Conservation (phyloP, 2,329 filamentous ascomycete species). For the Phaeosphaeria sp. region DNA sequence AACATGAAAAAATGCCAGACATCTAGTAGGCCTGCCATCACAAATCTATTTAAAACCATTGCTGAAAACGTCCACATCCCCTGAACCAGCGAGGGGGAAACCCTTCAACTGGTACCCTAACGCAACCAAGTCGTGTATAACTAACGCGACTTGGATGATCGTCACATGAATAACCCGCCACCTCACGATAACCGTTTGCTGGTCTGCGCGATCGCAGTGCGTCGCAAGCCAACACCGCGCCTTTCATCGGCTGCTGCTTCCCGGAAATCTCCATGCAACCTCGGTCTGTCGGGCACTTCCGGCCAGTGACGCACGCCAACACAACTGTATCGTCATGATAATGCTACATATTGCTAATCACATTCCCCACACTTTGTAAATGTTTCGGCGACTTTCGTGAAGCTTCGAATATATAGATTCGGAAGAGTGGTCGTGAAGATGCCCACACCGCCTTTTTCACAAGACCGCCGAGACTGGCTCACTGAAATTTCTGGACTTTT, state of each 20-base stretch:
- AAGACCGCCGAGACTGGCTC: slow-evolving; percentile 44
- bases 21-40: neutral
- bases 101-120: neutral
- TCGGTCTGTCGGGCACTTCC: slow-evolving; percentile 46
- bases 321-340: slow-evolving; percentile 71
- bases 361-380: slow-evolving; percentile 13
- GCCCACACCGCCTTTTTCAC: slow-evolving; percentile 46
- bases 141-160: neutral
- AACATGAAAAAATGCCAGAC: neutral
- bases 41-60: neutral
- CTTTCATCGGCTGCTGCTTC: slow-evolving; percentile 14
- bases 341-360: slow-evolving; percentile 23
- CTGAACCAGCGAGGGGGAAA: neutral
- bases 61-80: neutral
- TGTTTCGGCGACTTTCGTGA: slow-evolving; percentile 16
- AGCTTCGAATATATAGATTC: slow-evolving; percentile 1
- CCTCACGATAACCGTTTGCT: slow-evolving; percentile 11
- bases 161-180: neutral
- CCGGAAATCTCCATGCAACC: slow-evolving; percentile 18
- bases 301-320: slow-evolving; percentile 69
- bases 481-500: slow-evolving; percentile 39
- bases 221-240: neutral
- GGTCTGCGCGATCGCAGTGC: slow-evolving; percentile 4
- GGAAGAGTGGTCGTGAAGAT: slow-evolving; percentile 20
- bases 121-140: neutral